Base-by-base conservation (phyloP, 2,329 filamentous ascomycete genomes). In the Karstenula rhodostoma region DNA sequence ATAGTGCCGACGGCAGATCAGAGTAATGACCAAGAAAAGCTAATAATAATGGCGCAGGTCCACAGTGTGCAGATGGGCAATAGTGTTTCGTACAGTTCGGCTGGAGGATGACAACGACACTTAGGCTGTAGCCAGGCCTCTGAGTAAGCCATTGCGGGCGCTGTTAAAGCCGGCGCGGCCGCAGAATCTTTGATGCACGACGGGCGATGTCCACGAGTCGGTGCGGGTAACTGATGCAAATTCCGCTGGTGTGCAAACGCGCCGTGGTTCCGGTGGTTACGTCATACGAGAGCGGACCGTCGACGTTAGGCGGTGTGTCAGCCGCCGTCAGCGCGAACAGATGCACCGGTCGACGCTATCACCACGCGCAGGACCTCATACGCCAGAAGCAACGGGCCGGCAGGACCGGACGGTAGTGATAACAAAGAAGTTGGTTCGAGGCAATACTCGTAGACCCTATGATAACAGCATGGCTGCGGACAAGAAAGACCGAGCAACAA, bases 161-260 rank as follows among this genome's bases (percentile, higher is more conserved):
- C 6, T 44, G 19, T 23, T 51, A 29, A 37, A 23, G 9, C 32
- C 29, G 19, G 48, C 32, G 48, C 48, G n/a, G 48, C 13, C 10
- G 48, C 32, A 19, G 22, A 35, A 51, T 35, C 29, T 33, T 33
- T 12, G 48, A 50, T 32, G 29, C n/a, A 32, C 48, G 48, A 51
- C 22, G 48, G 10, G 32, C 32, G 19, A 32, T 37, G 32, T 9
- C 15, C 27, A 13, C 9, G 8, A 22, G 9, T n/a, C 29, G 47
- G n/a, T 37, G 48, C 29, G 48, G 48, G 32, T 23, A 32, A 23
- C 22, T 37, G 17, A 44, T 23, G 42, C 42, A 44, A 23, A 44
- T 22, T 44, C 19, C 19, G 9, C 42, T 10, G 10, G 1, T 3
- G 48, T 51, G 32, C 17, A n/a, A 33, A 50, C 19, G 47, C 47